Conservation (phyloP, 352 stramenopile species). For the Thalassiosira ordinaria region DNA sequence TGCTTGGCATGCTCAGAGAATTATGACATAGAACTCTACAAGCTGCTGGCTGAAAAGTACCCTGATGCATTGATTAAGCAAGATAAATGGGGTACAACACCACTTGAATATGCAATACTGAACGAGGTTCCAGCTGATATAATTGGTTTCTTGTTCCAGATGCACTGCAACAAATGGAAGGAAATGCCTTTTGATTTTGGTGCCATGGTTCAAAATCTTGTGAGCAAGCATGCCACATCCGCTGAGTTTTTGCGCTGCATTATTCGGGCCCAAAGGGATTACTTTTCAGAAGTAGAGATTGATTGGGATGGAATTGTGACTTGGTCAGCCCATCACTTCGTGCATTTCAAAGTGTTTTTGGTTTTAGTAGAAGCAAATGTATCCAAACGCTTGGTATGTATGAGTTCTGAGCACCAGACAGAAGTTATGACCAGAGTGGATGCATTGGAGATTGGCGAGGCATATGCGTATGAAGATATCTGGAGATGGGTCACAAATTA, state of each 20-base stretch:
- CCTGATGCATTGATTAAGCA: slow-evolving; percentile 17
- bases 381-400: too few relatives aligned
- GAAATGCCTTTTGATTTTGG: too few relatives aligned
- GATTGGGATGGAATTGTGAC: background rate
- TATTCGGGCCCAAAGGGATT: background rate
- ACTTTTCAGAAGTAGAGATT: background rate
- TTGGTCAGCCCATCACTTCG: background rate
- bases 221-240: background rate
- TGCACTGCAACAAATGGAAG: background rate
- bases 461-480: too few relatives aligned
- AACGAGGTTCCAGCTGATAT: slow-evolving; percentile 15
- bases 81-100: slow-evolving; percentile 32
- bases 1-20: slow-evolving; percentile 33
- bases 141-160: slow-evolving; percentile 17
- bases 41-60: slow-evolving; percentile 22
- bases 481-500: background rate
- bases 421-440: too few relatives aligned
- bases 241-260: background rate
- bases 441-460: background rate
- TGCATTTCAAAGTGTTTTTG: background rate
- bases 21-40: slow-evolving; percentile 15
- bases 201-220: background rate
- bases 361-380: background rate
- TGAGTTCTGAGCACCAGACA: too few relatives aligned
- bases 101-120: slow-evolving; percentile 34